Base-by-base conservation (phyloP, 2,329 filamentous ascomycete genomes). In the Mollisia scopiformis region DNA sequence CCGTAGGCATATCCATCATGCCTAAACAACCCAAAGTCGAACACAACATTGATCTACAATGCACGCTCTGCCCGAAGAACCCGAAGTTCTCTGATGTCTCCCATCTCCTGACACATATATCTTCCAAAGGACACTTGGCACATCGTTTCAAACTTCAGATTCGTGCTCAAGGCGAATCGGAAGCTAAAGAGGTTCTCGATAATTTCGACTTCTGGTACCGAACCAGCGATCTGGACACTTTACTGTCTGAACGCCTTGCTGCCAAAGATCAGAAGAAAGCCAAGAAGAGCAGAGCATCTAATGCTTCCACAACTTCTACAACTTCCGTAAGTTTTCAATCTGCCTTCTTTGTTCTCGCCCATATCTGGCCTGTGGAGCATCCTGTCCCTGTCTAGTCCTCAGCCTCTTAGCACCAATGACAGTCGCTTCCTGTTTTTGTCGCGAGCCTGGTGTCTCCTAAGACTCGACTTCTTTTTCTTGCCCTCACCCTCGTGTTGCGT, bases 81-180 rank as follows among this genome's bases (percentile, higher is more conserved):
- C 91, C 92, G 39, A 84, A 78, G 30, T 97, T 97, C 77, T 96
- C 92, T 58, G 94, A 98, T 75, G 82, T 93, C 47, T 97, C 93
- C 33, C 94, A 97, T 75, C 81, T 97, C 37, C 85, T 98, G 72
- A 98, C 94, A 13, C 94, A 98, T 73, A 86, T 97, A 64, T 87
- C 90, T 62, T 97, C 93, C 66, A 97, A 97, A 74, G 90, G 90
- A n/a, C 94, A 98, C 74, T 80, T 97, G 33, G 88, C 92, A 62
- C 85, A 92, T 73, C 88, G 91, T 70, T 96, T 93, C 78, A 92
- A 92, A 71, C 83, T 92, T 55, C 88, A 92, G 69, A 85, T 97
- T 66, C 86, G 85, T 59, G 85, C 88, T 58, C 83, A 86, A 57
- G 82, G 84, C 49, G 90, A 96, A 62, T 75, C 81, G n/a, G 78